Base-by-base conservation (phyloP, 306 rosid species). In the Nissolia schottii region DNA sequence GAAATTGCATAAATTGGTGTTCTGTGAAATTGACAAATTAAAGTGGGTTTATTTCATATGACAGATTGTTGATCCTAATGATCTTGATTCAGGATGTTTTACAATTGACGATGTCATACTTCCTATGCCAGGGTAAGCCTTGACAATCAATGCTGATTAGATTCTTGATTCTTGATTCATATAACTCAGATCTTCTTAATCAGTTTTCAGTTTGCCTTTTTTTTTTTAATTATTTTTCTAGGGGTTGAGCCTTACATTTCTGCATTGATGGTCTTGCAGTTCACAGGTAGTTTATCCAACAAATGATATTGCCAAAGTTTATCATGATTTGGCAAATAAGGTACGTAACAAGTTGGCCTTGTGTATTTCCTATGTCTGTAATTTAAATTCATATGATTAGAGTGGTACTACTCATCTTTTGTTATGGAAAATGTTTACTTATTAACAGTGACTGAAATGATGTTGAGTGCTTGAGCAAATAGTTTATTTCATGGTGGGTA, bases 111-210 rank as follows among this genome's bases (percentile, higher is more conserved):
- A 94, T 61, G 80, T 89, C 48, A 78, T 94, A 77, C 99, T 94
- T 80, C 99, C 99, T n/a, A 48, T 89, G 86, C 99, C 99, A 3
- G 99, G 99, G 99, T 91, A 78, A 82, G 87, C 77, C 58, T 28
- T 40, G 69, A 37, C 64, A 51, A 22, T 22, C 10, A 65, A 38
- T 67, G 51, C 54, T 77, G 51, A 37, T 71, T 35, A 53, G 56
- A 46, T 62, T 16, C 41, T 59, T n/a, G n/a, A n/a, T n/a, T n/a
- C n/a, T 53, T 41, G 49, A 64, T 74, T 57, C 24, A n/a, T 49
- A 27, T 55, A 16, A 77, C 28, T n/a, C 29, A 5, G 68, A 46
- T 61, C 38, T 11, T 60, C 56, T 74, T 19, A 14, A 23, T 16
- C 68, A 69, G 62, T 67, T 27, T 43, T 23, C 16, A 14, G 41